Conservation (phyloP, 2,329 filamentous ascomycete species). For the Botryotinia globosa region DNA sequence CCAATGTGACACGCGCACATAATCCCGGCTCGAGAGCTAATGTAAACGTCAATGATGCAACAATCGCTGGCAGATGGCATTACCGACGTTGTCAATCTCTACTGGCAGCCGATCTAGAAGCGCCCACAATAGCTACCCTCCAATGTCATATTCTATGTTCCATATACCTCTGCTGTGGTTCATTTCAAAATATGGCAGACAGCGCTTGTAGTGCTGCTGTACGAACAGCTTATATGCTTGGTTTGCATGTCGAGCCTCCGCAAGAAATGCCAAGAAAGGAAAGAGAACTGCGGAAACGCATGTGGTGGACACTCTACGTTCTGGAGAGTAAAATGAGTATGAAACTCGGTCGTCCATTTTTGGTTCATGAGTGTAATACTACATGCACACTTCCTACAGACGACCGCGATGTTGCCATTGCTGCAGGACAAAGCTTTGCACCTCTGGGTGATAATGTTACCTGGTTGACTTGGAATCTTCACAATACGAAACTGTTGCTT, state of each 20-base stretch:
- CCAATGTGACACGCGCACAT: constrained; percentile 19
- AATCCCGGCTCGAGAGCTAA: constrained; percentile 21
- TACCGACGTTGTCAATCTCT: constrained; percentile 44
- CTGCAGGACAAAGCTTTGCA: constrained; percentile 35
- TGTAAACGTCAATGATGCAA: constrained; percentile 36
- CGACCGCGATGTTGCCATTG: constrained; percentile 32
- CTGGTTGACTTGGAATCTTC: constrained; percentile 38
- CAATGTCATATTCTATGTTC: constrained; percentile 43
- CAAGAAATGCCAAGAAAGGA: constrained; percentile 34
- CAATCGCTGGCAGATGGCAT: constrained; percentile 41
- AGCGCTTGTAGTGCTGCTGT: constrained; percentile 39
- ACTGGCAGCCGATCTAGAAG: constrained; percentile 41
- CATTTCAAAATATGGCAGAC: constrained; percentile 43
- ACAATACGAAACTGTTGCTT: constrained; percentile 38
- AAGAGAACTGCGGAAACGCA: constrained; percentile 43
- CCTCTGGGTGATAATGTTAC: constrained; percentile 36
- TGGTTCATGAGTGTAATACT: constrained; percentile 33
- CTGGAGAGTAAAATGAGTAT: constrained; percentile 43
- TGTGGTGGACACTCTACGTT: constrained; percentile 48
- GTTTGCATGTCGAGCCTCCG: constrained; percentile 43
- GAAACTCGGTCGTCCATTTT: constrained; percentile 41
- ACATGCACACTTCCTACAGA: constrained; percentile 40
- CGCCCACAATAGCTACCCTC: constrained; percentile 41
- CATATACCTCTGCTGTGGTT: constrained; percentile 43
- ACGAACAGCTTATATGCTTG: constrained; percentile 42